Conservation (phyloP, 768 basidiomycete genomes). For the Auriscalpium microsporum region DNA sequence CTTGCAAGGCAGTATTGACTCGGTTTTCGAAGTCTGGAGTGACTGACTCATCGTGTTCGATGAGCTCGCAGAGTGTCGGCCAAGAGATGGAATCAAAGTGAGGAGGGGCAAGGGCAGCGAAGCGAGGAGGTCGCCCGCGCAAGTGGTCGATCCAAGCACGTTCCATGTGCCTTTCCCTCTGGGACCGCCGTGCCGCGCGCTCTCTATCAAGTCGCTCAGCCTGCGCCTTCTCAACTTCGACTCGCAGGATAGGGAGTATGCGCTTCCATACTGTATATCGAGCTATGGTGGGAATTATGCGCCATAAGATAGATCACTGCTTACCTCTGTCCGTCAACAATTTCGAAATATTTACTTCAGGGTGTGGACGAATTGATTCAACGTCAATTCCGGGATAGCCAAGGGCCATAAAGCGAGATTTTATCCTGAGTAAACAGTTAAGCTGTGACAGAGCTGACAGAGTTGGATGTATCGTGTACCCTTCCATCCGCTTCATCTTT, state of each 20-base stretch:
- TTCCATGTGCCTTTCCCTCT: neutral
- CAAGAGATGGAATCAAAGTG: too few species aligned
- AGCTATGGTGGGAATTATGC: neutral
- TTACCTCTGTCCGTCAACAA: constrained; percentile 8
- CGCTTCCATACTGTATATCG: neutral
- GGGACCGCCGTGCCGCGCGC: neutral
- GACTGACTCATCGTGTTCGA: neutral
- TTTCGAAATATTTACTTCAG: constrained; percentile 5
- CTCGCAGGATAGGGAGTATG: neutral
- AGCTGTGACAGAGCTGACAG: neutral
- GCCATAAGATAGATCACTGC: neutral
- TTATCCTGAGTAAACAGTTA: constrained; percentile 1
- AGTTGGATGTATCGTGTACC: neutral
- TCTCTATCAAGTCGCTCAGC: neutral
- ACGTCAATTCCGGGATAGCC: constrained; percentile 1
- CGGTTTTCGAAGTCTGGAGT: neutral
- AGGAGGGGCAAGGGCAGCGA: neutral
- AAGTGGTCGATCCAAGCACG: neutral
- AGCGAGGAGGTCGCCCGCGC: neutral
- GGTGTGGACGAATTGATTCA: neutral
- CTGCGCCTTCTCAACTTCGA: neutral
- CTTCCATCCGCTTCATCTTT: constrained; percentile 4
- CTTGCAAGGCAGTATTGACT: too few species aligned
- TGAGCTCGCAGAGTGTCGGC: neutral
- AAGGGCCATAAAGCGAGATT: neutral